These are phyloP conservation scores for Elongisporangium undulatum DNA, from an alignment of 352 stramenopile genomes.

Conservation along the genomic window DNA sequence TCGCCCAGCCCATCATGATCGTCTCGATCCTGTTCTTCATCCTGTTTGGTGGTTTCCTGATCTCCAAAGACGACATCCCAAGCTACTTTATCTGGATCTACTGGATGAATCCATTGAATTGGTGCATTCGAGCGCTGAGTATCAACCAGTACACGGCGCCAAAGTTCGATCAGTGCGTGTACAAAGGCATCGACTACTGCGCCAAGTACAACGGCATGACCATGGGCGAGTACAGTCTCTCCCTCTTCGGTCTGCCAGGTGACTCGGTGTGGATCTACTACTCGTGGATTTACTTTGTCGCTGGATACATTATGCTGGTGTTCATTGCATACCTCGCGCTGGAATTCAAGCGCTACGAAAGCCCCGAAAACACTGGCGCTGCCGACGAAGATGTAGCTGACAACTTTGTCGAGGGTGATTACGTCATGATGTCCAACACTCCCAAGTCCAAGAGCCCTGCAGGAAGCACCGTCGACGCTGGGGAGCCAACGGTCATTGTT, in stretches of 20 bases:
- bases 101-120: conserved; percentile 70
- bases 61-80: conserved; percentile 54
- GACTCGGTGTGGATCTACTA: conserved; percentile 53
- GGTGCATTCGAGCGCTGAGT: conserved; percentile 51
- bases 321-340: conserved; percentile 30
- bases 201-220: conserved; percentile 16
- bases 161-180: conserved; percentile 38
- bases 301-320: conserved; percentile 40
- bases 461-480: no score
- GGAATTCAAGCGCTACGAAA: conserved; percentile 51
- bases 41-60: conserved; percentile 61
- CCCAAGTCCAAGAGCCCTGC: background rate
- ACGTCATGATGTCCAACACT: background rate
- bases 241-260: conserved; percentile 43
- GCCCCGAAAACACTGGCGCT: conserved; percentile 38
- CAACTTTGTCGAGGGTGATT: conserved; percentile 2
- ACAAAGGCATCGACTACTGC: conserved; percentile 50
- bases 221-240: conserved; percentile 42
- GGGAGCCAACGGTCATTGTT: background rate
- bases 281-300: conserved; percentile 47
- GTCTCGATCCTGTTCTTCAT: conserved; percentile 59
- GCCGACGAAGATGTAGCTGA: no score
- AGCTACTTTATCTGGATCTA: conserved; percentile 73
- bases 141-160: conserved; percentile 60
- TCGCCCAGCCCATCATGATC: conserved; percentile 60